Percentiles rank a stretch among this genome's conserved stretches.
Evolutionary conservation across 345 rosid species (phyloP).

Genomic region (Sapria himalayana): DNA sequence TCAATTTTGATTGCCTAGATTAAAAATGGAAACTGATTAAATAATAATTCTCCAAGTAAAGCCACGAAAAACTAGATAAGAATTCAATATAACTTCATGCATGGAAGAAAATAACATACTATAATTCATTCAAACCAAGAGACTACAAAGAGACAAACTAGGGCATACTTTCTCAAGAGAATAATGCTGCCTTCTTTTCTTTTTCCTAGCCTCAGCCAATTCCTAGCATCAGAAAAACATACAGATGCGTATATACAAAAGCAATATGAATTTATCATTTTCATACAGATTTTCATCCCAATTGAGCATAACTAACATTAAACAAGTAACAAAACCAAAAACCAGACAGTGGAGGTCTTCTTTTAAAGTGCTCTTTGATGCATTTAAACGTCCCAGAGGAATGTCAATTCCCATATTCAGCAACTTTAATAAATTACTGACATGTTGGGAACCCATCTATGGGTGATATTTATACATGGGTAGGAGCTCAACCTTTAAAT

Average conservation of each 20-base stretch:
- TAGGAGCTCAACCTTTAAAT: too few species aligned
- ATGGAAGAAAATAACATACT: background rate
- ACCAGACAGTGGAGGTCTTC: background rate
- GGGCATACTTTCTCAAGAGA: constrained; percentile 48
- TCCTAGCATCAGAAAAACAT: constrained; percentile 18
- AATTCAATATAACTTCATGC: background rate
- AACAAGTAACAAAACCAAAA: background rate
- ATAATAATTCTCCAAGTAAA: too few species aligned
- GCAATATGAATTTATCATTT: background rate
- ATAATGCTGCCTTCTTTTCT: constrained; percentile 68
- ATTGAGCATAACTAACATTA: background rate
- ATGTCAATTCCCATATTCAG: too few species aligned
- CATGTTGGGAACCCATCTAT: too few species aligned
- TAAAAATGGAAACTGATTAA: too few species aligned
- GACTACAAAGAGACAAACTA: background rate
- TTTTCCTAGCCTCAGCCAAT: constrained; percentile 62
- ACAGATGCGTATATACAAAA: background rate
- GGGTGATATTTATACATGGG: too few species aligned
- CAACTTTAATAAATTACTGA: too few species aligned
- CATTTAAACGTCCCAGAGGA: too few species aligned
- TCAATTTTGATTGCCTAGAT: too few species aligned
- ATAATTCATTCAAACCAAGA: background rate
- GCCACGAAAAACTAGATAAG: too few species aligned
- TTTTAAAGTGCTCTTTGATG: too few species aligned
- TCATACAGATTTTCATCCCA: too few species aligned